Evolutionary conservation across 2,329 filamentous ascomycete genomes (phyloP).

Genomic region (Cryoendolithus antarcticus): DNA sequence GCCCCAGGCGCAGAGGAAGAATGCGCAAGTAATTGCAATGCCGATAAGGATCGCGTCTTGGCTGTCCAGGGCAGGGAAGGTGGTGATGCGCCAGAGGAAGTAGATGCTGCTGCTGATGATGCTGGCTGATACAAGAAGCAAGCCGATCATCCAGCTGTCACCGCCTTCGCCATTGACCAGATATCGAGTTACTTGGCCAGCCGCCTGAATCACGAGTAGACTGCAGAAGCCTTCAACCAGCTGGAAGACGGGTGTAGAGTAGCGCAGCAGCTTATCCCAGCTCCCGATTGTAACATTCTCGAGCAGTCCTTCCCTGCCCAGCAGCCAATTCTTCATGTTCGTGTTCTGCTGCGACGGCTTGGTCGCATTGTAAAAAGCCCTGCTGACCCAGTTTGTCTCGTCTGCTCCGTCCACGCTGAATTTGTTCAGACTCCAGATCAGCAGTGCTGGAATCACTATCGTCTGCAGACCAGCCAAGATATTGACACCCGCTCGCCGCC

Average conservation of each 20-base stretch:
- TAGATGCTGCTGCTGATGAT: conserved; percentile 90
- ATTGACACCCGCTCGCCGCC: conserved; percentile 59
- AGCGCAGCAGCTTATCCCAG: conserved; percentile 81
- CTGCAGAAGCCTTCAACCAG: conserved; percentile 94
- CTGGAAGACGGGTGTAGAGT: conserved; percentile 90
- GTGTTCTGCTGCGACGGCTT: conserved; percentile 35
- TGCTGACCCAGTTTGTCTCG: conserved; percentile 61
- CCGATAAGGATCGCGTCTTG: conserved; percentile 88
- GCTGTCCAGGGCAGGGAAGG: conserved; percentile 86
- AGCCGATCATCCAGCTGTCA: conserved; percentile 91
- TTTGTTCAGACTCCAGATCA: conserved; percentile 92
- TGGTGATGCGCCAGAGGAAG: conserved; percentile 89
- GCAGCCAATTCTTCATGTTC: conserved; percentile 72
- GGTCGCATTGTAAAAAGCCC: conserved; percentile 32
- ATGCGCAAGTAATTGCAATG: conserved; percentile 78
- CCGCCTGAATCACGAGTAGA: conserved; percentile 84
- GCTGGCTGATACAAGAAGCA: conserved; percentile 77
- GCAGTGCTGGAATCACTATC: conserved; percentile 68
- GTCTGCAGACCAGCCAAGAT: conserved; percentile 68
- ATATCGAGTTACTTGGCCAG: conserved; percentile 88
- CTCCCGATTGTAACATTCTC: conserved; percentile 69
- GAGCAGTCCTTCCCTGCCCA: conserved; percentile 71
- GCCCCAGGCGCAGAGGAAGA: conserved; percentile 87
- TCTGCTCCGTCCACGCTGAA: conserved; percentile 83
- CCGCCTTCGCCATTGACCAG: conserved; percentile 82